A percentile compares a stretch with the other conserved stretches of the same genome.
phyloP scores from a whole-genome alignment of 2,329 filamentous ascomycete genomes.

The Xylariomycetidae sp. region DNA sequence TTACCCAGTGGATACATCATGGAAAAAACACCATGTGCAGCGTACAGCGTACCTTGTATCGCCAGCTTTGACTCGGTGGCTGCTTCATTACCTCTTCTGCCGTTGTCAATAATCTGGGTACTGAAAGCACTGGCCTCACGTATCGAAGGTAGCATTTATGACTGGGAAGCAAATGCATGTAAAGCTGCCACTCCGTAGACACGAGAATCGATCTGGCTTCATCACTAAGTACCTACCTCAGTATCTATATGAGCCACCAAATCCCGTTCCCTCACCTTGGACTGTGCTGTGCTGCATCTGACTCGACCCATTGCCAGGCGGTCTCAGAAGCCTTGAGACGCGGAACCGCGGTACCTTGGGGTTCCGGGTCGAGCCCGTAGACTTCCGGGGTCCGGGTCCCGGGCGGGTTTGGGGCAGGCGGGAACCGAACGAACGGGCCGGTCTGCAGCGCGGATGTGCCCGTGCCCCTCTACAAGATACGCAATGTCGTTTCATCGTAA shows the following conservation, averaged over 20 bases:
- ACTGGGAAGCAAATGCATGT: constrained; percentile 90
- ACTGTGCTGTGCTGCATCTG: constrained; percentile 18
- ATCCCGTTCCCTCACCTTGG: neutral
- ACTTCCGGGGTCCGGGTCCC: too few relatives aligned
- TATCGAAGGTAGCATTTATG: constrained; percentile 68
- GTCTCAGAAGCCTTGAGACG: too few relatives aligned
- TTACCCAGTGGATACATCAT: constrained; percentile 52
- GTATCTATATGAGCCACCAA: neutral
- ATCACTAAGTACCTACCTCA: neutral
- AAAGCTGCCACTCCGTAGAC: constrained; percentile 38
- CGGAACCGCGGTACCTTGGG: too few relatives aligned
- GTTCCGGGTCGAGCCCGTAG: too few relatives aligned
- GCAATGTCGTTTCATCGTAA: too few relatives aligned
- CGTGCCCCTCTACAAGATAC: too few relatives aligned
- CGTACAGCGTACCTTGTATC: constrained; percentile 62
- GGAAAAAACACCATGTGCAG: constrained; percentile 60
- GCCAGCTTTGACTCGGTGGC: constrained; percentile 38
- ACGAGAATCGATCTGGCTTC: neutral
- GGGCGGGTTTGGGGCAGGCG: too few relatives aligned
- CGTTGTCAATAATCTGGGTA: constrained; percentile 63
- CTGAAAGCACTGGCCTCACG: constrained; percentile 65
- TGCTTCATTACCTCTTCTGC: constrained; percentile 51
- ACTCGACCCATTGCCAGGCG: too few relatives aligned
- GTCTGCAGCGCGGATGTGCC: too few relatives aligned
- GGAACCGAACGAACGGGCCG: too few relatives aligned